Conservation (phyloP, 495 filamentous ascomycete species). For the Astrothelium macrocarpum region DNA sequence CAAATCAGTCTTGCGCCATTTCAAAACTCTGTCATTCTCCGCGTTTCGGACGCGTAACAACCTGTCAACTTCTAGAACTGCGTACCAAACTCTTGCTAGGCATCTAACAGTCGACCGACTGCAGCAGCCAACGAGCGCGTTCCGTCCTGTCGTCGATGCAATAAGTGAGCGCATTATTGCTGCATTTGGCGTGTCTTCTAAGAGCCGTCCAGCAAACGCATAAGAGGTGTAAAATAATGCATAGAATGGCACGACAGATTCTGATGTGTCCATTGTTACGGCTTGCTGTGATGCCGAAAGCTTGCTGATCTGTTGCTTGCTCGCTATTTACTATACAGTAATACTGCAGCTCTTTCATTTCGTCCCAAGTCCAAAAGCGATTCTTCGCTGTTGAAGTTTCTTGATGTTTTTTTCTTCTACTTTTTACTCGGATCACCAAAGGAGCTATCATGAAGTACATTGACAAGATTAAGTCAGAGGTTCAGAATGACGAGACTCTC, state of each 20-base stretch:
- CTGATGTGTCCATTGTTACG: background rate
- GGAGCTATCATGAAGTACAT: background rate
- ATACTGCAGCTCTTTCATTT: no score
- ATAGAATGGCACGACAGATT: background rate
- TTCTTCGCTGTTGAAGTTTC: no score
- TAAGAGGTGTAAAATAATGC: no score
- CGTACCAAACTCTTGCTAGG: background rate
- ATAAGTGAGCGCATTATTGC: background rate
- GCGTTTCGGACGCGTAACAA: background rate
- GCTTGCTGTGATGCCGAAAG: no score
- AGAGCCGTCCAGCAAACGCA: background rate
- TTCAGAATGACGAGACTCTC: background rate
- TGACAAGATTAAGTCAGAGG: background rate
- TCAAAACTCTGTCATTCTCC: background rate
- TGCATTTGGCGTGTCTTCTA: background rate
- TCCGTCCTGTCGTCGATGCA: background rate
- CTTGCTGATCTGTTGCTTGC: no score
- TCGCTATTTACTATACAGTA: no score
- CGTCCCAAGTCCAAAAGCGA: no score
- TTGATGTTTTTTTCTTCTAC: no score
- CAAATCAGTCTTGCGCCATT: slow-evolving; percentile 2
- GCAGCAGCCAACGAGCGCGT: background rate
- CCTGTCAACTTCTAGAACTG: background rate
- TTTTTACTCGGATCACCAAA: background rate
- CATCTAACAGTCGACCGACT: background rate